A percentile compares a stretch with the other conserved stretches of the same genome.
These are phyloP conservation scores for Marasmius sp. DNA, from an alignment of 1,284 basidiomycete species.

Conservation along the genomic window DNA sequence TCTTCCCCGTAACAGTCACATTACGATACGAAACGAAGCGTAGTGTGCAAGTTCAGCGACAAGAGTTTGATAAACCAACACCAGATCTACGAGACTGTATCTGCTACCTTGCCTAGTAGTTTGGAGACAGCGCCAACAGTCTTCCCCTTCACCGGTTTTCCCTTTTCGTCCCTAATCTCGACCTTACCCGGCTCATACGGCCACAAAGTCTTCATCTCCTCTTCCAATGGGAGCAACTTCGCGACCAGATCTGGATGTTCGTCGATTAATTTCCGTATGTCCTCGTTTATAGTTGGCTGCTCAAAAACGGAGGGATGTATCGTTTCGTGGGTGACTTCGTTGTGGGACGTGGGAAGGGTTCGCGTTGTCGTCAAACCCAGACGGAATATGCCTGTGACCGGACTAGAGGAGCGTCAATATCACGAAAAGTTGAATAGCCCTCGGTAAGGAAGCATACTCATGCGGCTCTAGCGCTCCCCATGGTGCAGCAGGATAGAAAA, in stretches of 20 bases:
- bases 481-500: slow-evolving; percentile 49
- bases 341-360: slow-evolving; percentile 42
- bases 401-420: slow-evolving; percentile 32
- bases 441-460: slow-evolving; percentile 40
- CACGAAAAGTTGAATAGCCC: slow-evolving; percentile 2
- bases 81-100: neutral
- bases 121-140: neutral
- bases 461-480: slow-evolving; percentile 66
- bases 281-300: slow-evolving; percentile 38
- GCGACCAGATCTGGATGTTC: slow-evolving; percentile 44
- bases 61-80: neutral
- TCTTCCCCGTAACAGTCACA: too few relatives aligned
- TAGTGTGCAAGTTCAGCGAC: neutral
- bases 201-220: slow-evolving; percentile 50
- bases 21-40: too few relatives aligned
- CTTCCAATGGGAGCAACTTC: slow-evolving; percentile 51
- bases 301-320: slow-evolving; percentile 61
- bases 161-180: neutral
- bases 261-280: slow-evolving; percentile 35
- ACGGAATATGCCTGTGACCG: slow-evolving; percentile 51
- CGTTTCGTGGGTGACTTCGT: slow-evolving; percentile 55
- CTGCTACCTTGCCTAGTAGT: neutral
- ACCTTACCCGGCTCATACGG: slow-evolving; percentile 17
- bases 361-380: slow-evolving; percentile 45
- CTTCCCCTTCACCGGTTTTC: neutral